Percentiles rank a stretch among this genome's conserved stretches.
These are phyloP conservation scores for Fistulina hepatica DNA, from an alignment of 1,284 basidiomycete genomes.

Conservation along the genomic window DNA sequence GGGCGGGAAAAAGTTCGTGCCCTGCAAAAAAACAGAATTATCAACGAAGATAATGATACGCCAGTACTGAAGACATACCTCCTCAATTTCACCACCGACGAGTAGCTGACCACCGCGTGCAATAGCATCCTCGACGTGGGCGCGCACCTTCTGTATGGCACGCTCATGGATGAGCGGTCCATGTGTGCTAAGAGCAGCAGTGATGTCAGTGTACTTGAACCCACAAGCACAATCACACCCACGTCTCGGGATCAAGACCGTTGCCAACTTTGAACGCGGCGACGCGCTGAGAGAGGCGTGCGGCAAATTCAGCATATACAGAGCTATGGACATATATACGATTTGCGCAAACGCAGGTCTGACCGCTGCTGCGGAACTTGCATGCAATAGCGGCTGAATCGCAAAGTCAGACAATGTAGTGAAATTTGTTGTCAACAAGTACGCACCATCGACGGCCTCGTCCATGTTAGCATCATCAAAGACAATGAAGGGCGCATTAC, in stretches of 20 bases:
- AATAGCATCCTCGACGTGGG: conserved; percentile 83
- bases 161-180: conserved; percentile 88
- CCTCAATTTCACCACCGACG: conserved; percentile 68
- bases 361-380: conserved; percentile 91
- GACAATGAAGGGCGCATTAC: conserved; percentile 91
- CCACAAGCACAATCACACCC: conserved; percentile 21
- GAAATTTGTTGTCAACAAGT: conserved; percentile 4
- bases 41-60: too few relatives aligned
- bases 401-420: conserved; percentile 3
- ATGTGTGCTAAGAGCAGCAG: conserved; percentile 51
- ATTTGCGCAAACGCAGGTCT: conserved; percentile 85
- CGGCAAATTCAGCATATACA: conserved; percentile 80
- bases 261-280: conserved; percentile 87
- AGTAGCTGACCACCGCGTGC: conserved; percentile 78
- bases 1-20: conserved; percentile 72
- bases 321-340: conserved; percentile 79
- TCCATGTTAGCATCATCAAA: conserved; percentile 96
- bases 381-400: conserved; percentile 61
- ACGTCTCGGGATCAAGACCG: conserved; percentile 75
- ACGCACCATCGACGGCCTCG: conserved; percentile 82
- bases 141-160: conserved; percentile 79
- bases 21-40: too few relatives aligned
- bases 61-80: too few relatives aligned
- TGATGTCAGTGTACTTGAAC: neutral
- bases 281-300: conserved; percentile 73